A percentile compares a stretch with the other conserved stretches of the same genome.
Conservation (phyloP, 768 basidiomycete genomes). For the Boletellus ananas region DNA sequence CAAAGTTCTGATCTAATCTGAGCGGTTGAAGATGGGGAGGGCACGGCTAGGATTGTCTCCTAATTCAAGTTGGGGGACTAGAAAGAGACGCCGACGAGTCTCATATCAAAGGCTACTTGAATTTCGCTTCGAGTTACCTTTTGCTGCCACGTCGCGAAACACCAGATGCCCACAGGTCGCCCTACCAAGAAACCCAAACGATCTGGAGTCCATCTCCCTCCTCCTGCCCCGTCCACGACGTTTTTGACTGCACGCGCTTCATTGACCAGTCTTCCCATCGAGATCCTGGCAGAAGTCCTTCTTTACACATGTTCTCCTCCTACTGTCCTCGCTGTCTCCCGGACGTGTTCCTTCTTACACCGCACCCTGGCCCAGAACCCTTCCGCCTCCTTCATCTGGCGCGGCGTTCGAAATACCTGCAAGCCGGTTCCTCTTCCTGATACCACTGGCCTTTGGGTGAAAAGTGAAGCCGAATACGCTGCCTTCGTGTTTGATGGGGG, state of each 20-base stretch:
- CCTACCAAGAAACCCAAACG: slow-evolving; percentile 12
- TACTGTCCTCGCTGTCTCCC: slow-evolving; percentile 56
- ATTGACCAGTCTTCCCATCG: slow-evolving; percentile 46
- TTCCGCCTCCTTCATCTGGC: slow-evolving; percentile 57
- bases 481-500: slow-evolving; percentile 61
- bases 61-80: no score
- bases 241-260: not conserved
- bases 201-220: not conserved
- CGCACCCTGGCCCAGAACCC: slow-evolving; percentile 42
- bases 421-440: slow-evolving; percentile 38
- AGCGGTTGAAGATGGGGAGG: no score
- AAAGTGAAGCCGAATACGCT: slow-evolving; percentile 56
- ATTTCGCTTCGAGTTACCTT: no score
- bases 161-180: not conserved
- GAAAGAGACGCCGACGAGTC: no score
- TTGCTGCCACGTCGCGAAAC: no score
- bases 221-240: not conserved
- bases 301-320: slow-evolving; percentile 47
- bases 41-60: no score
- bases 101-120: no score
- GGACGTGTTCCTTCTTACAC: slow-evolving; percentile 54
- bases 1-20: no score
- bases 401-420: slow-evolving; percentile 40
- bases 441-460: slow-evolving; percentile 36
- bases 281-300: slow-evolving; percentile 63